A percentile compares a stretch with the other conserved stretches of the same genome.
Evolutionary conservation across 2,329 filamentous ascomycete genomes (phyloP).

Genomic region (Trichophyton mentagrophytes): DNA sequence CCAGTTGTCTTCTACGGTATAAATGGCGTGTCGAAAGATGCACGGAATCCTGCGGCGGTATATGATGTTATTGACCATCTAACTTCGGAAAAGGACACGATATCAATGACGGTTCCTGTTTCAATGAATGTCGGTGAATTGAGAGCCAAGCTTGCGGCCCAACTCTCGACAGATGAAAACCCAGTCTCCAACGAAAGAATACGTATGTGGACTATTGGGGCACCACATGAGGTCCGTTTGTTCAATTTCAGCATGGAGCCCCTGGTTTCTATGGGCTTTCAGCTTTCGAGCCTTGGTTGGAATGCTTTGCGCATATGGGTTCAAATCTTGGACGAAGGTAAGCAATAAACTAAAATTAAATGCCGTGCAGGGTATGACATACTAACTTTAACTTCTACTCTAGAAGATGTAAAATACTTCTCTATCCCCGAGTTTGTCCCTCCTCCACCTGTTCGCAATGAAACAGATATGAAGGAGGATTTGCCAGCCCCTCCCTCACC

Average conservation of each 20-base stretch:
- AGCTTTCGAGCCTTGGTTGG: neutral
- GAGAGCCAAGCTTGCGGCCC: conserved; percentile 25
- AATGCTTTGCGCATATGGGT: conserved; percentile 1
- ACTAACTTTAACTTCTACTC: neutral
- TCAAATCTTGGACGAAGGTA: neutral
- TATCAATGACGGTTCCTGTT: conserved; percentile 19
- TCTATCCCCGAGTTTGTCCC: neutral
- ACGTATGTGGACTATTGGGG: conserved; percentile 24
- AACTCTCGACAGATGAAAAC: conserved; percentile 19
- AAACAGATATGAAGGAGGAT: neutral
- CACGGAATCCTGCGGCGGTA: neutral
- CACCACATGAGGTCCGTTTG: neutral
- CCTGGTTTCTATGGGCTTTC: neutral
- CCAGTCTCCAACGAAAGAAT: conserved; percentile 22
- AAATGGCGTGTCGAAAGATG: neutral
- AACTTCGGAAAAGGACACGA: neutral
- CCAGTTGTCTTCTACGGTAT: neutral
- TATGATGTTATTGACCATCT: neutral
- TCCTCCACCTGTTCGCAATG: neutral
- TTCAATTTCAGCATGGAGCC: neutral
- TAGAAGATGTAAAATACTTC: neutral
- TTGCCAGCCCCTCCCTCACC: neutral
- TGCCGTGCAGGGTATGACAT: neutral
- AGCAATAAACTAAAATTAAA: neutral
- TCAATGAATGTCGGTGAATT: conserved; percentile 25